Evolutionary conservation across 2,329 filamentous ascomycete species (phyloP), one percentile per base, ranked within the genome.

Genomic region (Aaosphaeria pasadenensis): DNA sequence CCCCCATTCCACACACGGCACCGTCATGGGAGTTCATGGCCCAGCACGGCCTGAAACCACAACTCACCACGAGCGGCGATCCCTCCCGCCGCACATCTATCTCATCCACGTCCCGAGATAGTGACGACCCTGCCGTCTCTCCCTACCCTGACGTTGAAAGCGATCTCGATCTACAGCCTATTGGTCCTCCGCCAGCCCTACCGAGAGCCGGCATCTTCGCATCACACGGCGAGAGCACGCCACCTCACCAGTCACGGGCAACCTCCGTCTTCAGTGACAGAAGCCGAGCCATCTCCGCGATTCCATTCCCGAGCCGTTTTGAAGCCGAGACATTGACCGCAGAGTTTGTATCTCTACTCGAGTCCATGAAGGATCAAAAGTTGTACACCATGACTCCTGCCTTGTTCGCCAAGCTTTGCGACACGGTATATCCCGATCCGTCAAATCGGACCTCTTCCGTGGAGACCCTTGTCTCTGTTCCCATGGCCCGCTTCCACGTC

Each of bases 11-110:
- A n/a, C 64, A 66, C 40, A 60, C 59, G 1, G 60, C 60, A 11
- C 58, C 62, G 3, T 67, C 63, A 5, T 70, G 66, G 66, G 66
- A 69, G 36, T 68, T 69, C 43, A 63, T 69, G 57, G 58, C 62
- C 4, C 62, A 62, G 46, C 54, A 52, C 9, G 50, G 42, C 33
- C 53, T 64, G 38, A 62, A 58, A 39, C 62, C 62, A 4, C 51
- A 47, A 2, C 50, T 52, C 3, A 43, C 53, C 6, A 54, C 55
- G 17, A 62, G 60, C 39, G 50, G 50, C 39, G 57, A 54, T 7
- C 54, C 62, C 24, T 70, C 67, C 1, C 53, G 64, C 30, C 54
- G 56, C 29, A 67, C 67, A 6, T 70, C 67, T 1, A 54, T 60
- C n/a, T 68, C 66, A 1, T 69, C 66, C 1, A 39, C 52, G 6